Evolutionary conservation across 2,329 filamentous ascomycete genomes (phyloP), one percentile per base, ranked within the genome.

Genomic region (Aspergillus aculeatus): DNA sequence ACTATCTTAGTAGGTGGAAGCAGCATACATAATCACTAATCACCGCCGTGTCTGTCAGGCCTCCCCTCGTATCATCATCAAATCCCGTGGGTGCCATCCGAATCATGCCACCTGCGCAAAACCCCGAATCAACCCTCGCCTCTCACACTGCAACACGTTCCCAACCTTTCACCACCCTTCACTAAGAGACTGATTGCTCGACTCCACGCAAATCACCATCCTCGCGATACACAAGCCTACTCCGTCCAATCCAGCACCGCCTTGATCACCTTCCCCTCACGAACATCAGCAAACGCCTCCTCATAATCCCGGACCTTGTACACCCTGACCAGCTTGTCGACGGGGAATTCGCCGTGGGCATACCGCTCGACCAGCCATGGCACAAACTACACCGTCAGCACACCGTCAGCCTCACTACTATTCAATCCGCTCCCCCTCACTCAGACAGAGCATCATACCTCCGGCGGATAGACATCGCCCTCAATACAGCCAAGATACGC

Each of bases 401-500:
- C 16, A 19, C 14, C 14, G 38, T 44, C 38, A 44, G 38, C 16
- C 38, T 16, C 23, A 23, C 23, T 23, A 23, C 23, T 4, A 23
- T 4, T 23, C 23, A 4, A 3, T 23, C 3, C 3, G 23, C 23
- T 7, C 38, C 14, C 38, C n/a, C 2, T 9, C 38, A 9, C 6
- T 5, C 0, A 7, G 5, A 44, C 14, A 3, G 16, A 16, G 38
- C 14, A 41, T 19, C 38, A 19, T 62, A 66, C 59, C 60, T 64
- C 52, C 9, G 61, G 48, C 1, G 66, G 49, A 48, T 64, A 50
- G 10, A 56, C 57, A 51, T 71, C 66, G 2, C 68, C 64, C 59
- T 66, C 63, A 38, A 50, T 52, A 51, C 66, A 66, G 10, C 67
- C 66, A 6, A 67, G 51, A 57, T 69, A 67, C 53, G 68, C 56